phyloP scores from a whole-genome alignment of 2,329 filamentous ascomycete genomes.

The Davidsoniella australis region DNA sequence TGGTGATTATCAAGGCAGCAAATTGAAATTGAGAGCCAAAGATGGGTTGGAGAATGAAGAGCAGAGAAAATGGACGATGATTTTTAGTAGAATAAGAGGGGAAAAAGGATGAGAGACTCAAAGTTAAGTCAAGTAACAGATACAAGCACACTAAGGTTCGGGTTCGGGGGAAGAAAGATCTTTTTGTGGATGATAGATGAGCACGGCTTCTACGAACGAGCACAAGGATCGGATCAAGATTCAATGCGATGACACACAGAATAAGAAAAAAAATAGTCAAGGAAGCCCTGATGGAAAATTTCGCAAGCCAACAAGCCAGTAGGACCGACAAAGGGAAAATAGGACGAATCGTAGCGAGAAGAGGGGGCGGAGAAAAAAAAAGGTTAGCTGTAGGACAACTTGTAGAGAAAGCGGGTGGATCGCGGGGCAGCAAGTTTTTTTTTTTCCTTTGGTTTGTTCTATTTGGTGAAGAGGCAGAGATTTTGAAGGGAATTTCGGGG shows the following conservation, averaged over 20 bases:
- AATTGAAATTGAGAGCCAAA: slow-evolving; percentile 7
- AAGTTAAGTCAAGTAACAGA: background rate
- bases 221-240: background rate
- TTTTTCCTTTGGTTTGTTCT: too few species aligned
- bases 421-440: too few species aligned
- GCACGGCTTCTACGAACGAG: background rate
- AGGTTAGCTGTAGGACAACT: too few species aligned
- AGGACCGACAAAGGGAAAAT: slow-evolving; percentile 6
- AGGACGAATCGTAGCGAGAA: background rate
- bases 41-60: background rate
- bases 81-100: slow-evolving; percentile 1
- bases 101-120: slow-evolving; percentile 9
- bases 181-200: background rate
- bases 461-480: too few species aligned
- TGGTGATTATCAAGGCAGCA: slow-evolving; percentile 5
- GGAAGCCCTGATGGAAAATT: too few species aligned
- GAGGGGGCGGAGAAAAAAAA: background rate
- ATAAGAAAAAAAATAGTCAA: slow-evolving; percentile 5
- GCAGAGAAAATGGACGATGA: background rate
- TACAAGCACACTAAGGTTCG: slow-evolving; percentile 8
- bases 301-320: too few species aligned
- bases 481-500: too few species aligned
- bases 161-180: slow-evolving; percentile 8
- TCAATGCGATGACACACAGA: slow-evolving; percentile 13
- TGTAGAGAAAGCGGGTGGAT: too few species aligned